phyloP scores from a whole-genome alignment of 2,329 filamentous ascomycete genomes.

The Canariomyces notabilis region DNA sequence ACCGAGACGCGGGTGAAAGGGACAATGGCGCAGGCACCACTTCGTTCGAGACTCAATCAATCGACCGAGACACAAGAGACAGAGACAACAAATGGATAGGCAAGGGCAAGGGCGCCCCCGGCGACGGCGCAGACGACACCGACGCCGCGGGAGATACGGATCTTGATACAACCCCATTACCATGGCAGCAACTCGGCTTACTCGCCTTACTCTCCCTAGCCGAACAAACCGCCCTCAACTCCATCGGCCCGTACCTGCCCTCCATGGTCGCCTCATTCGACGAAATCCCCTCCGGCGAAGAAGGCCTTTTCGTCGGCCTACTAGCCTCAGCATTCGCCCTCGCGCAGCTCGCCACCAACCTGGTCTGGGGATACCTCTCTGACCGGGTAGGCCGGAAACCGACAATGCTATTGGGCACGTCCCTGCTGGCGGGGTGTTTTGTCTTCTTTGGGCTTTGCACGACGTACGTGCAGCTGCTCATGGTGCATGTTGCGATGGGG shows the following conservation, averaged over 20 bases:
- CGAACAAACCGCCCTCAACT: slow-evolving; percentile 95
- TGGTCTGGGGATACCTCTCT: slow-evolving; percentile 82
- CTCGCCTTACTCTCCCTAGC: slow-evolving; percentile 84
- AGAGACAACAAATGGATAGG: slow-evolving; percentile 5
- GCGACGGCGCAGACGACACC: too few species aligned
- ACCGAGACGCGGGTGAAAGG: slow-evolving; percentile 16
- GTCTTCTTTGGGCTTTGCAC: slow-evolving; percentile 80
- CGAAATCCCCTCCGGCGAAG: slow-evolving; percentile 64
- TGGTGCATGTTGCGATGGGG: slow-evolving; percentile 87
- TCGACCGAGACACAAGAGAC: not conserved
- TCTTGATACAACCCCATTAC: slow-evolving; percentile 67
- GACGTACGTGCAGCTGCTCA: slow-evolving; percentile 74
- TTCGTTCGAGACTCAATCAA: not conserved
- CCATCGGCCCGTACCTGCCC: slow-evolving; percentile 90
- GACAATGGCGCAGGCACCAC: slow-evolving; percentile 25
- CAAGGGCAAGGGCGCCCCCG: too few species aligned
- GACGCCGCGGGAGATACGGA: slow-evolving; percentile 25
- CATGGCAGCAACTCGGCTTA: slow-evolving; percentile 74
- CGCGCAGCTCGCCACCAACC: slow-evolving; percentile 88
- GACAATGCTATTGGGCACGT: slow-evolving; percentile 74
- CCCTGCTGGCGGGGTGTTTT: slow-evolving; percentile 78
- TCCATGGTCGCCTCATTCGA: slow-evolving; percentile 86
- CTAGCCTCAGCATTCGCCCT: slow-evolving; percentile 89
- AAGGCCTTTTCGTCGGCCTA: slow-evolving; percentile 83
- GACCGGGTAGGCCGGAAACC: slow-evolving; percentile 78